These are phyloP conservation scores for Solanum paucissectum DNA, from an alignment of 257 asterid genomes.

Conservation along the genomic window DNA sequence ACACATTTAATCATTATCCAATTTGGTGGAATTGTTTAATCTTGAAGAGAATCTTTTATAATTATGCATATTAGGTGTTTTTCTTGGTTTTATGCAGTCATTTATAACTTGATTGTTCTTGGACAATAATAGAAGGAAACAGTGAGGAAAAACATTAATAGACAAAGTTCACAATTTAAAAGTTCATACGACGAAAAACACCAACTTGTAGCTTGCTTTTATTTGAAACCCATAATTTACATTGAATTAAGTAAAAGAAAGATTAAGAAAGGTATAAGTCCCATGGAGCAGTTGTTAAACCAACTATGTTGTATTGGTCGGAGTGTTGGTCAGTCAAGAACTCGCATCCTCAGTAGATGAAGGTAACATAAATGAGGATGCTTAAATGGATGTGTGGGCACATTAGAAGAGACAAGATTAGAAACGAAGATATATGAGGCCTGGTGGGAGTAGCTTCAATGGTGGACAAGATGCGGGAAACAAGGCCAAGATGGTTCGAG, in stretches of 20 bases:
- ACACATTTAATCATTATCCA: not conserved
- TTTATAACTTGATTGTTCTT: not conserved
- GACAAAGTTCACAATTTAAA: not conserved
- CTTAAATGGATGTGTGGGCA: not conserved
- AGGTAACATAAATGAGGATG: not conserved
- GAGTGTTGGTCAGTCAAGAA: not conserved
- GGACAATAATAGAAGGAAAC: not conserved
- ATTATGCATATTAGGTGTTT: not conserved
- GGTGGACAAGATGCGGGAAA: not conserved
- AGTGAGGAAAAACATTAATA: not conserved
- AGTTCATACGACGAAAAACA: not conserved
- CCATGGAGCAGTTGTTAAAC: not conserved
- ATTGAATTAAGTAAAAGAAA: not conserved
- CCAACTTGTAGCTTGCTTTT: not conserved
- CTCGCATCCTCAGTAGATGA: not conserved
- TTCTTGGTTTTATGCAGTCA: not conserved
- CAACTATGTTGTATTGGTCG: not conserved
- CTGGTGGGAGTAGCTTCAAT: not conserved
- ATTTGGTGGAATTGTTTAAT: not conserved
- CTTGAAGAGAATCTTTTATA: not conserved
- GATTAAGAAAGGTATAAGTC: not conserved
- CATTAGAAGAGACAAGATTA: not conserved
- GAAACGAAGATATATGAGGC: not conserved
- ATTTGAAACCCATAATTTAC: not conserved
- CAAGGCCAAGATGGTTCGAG: not conserved